Evolutionary conservation across 2,329 filamentous ascomycete genomes (phyloP).

Genomic region (Nannizzia gypsea): DNA sequence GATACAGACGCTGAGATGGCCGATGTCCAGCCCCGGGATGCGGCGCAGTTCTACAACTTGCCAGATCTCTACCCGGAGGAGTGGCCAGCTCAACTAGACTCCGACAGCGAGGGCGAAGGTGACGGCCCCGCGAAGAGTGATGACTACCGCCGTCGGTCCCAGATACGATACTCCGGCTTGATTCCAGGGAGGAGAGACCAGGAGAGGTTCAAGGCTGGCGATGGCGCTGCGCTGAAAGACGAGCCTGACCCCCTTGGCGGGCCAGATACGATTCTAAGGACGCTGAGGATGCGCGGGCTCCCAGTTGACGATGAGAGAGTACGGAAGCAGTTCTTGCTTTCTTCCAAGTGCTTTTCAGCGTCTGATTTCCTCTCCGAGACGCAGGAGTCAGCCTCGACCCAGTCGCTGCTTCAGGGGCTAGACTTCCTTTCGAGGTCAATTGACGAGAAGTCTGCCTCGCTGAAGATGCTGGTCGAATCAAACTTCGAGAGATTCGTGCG

Average conservation of each 20-base stretch:
- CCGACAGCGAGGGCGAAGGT: conserved; percentile 55
- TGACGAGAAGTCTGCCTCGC: conserved; percentile 90
- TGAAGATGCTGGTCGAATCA: conserved; percentile 91
- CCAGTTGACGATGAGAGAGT: conserved; percentile 69
- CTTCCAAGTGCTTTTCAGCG: conserved; percentile 90
- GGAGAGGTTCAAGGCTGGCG: conserved; percentile 54
- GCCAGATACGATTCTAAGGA: conserved; percentile 71
- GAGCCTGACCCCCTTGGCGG: conserved; percentile 87
- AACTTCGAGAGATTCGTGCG: conserved; percentile 98
- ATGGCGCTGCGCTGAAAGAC: conserved; percentile 75
- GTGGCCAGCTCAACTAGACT: conserved; percentile 77
- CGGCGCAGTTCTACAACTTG: conserved; percentile 85
- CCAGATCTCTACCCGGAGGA: conserved; percentile 63
- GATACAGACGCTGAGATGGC: conserved; percentile 36
- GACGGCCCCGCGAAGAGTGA: conserved; percentile 17
- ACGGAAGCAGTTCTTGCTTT: conserved; percentile 85
- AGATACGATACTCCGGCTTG: conserved; percentile 74
- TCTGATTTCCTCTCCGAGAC: conserved; percentile 84
- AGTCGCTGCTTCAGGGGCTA: conserved; percentile 66
- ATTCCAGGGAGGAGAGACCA: conserved; percentile 64
- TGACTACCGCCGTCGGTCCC: conserved; percentile 42
- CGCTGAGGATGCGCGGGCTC: conserved; percentile 63
- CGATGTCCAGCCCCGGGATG: conserved; percentile 56
- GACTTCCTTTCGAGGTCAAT: conserved; percentile 83
- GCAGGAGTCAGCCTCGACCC: conserved; percentile 74